These are phyloP conservation scores for Oryza officinalis DNA, from an alignment of 176 grass and related monocot genomes.

Conservation along the genomic window DNA sequence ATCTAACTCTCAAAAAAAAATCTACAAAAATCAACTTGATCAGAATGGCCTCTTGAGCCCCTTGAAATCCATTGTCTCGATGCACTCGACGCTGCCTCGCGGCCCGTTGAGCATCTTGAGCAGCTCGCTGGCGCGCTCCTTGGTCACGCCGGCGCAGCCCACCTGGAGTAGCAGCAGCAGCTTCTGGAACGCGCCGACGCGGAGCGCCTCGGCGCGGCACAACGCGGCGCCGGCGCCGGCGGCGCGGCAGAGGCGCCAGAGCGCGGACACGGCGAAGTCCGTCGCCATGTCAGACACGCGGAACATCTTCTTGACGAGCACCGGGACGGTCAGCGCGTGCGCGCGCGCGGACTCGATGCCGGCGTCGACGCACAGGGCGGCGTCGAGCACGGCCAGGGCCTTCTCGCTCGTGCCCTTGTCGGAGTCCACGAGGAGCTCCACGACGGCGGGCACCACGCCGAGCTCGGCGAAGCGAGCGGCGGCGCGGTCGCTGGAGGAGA, in stretches of 20 bases:
- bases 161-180: conserved; percentile 89
- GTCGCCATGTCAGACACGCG: conserved; percentile 87
- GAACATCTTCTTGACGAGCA: conserved; percentile 94
- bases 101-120: conserved; percentile 71
- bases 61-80: conserved; percentile 82
- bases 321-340: conserved; percentile 64
- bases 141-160: conserved; percentile 71
- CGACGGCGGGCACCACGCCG: conserved; percentile 29
- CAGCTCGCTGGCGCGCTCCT: conserved; percentile 80
- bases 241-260: conserved; percentile 83
- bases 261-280: conserved; percentile 85
- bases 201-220: conserved; percentile 68
- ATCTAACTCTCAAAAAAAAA: conserved; percentile 18
- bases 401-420: conserved; percentile 82
- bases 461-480: conserved; percentile 36
- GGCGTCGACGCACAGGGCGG: conserved; percentile 38
- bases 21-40: background rate
- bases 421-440: conserved; percentile 67
- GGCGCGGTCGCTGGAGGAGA: conserved; percentile 26
- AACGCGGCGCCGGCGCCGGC: background rate
- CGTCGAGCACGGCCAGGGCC: conserved; percentile 60
- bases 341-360: conserved; percentile 40
- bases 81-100: conserved; percentile 64
- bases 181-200: conserved; percentile 88
- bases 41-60: conserved; percentile 75